phyloP scores from a whole-genome alignment of 1,139 yeast species.

The Entelexis sorbosivorans region DNA sequence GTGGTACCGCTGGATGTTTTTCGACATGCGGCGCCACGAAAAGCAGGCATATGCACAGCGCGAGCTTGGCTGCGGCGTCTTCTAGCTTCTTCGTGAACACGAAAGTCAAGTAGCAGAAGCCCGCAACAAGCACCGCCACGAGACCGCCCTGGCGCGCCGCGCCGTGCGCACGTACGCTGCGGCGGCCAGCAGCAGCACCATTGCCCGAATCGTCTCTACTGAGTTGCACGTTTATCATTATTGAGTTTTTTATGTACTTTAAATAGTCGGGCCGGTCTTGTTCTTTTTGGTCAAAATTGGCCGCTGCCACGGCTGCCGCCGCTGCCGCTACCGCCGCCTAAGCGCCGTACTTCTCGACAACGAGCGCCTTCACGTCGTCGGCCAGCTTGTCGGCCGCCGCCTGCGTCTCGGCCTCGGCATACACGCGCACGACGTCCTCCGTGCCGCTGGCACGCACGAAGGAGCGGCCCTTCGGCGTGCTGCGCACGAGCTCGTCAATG shows the following conservation, averaged over 20 bases:
- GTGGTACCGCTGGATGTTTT: slow-evolving; percentile 34
- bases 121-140: too few relatives aligned
- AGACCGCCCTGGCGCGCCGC: too few relatives aligned
- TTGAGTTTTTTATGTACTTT: too few relatives aligned
- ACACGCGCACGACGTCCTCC: slow-evolving; percentile 92
- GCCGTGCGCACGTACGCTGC: too few relatives aligned
- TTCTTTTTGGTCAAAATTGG: background rate
- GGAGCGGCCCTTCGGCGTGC: slow-evolving; percentile 53
- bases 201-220: too few relatives aligned
- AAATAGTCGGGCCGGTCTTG: background rate
- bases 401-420: slow-evolving; percentile 69
- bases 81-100: too few relatives aligned
- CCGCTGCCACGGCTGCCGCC: too few relatives aligned
- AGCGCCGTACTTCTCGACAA: slow-evolving; percentile 8
- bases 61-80: background rate
- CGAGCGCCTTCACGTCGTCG: slow-evolving; percentile 35
- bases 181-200: too few relatives aligned
- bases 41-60: background rate
- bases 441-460: slow-evolving; percentile 98
- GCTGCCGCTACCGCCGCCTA: too few relatives aligned
- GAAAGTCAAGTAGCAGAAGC: too few relatives aligned
- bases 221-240: too few relatives aligned
- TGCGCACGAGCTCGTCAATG: slow-evolving; percentile 55
- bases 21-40: slow-evolving; percentile 25
- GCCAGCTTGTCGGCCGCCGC: slow-evolving; percentile 48